Evolutionary conservation across 331 rosid species (phyloP), one percentile per base, ranked within the genome.

Genomic region (Erythrophleum ivorense): DNA sequence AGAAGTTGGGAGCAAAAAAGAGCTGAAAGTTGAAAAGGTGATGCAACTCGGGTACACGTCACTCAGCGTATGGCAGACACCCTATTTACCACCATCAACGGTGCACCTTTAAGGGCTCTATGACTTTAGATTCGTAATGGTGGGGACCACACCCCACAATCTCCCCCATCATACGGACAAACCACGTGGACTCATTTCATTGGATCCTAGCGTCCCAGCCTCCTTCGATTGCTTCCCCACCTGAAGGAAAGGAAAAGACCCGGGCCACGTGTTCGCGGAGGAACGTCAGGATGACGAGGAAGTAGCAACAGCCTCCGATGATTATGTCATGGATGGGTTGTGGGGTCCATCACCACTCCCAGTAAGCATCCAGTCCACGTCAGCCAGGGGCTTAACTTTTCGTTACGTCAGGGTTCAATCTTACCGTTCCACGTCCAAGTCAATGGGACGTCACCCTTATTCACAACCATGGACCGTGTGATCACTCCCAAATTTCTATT

Each of bases 401-500:
- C 67, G 83, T 76, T 82, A 89, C 95, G 90, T 92, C 92, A 94
- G 72, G 70, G 79, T 78, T 80, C 78, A 78, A 86, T 86, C 84
- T 86, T 63, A 84, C 92, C 78, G 87, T 84, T 87, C 88, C 49
- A 85, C 91, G 88, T 91, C 97, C 6, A 85, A 87, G 90, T 92
- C 92, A 86, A 87, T 73, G 43, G 88, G 97, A 94, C 88, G 92
- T 81, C 88, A 86, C 55, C 2, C n/a, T 5, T 59, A 59, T 24
- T 59, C 3, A 43, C 46, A 43, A 43, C 9, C 46, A 43, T 43
- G 7, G 5, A 43, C 46, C 46, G 9, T 5, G 14, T 3, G 65
- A 59, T 59, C 14, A 9, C 34, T 33, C 36, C 64, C 65, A 1
- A 7, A 49, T 49, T 2, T 11, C 4, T 2, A 49, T 49, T 29